Evolutionary conservation across 306 rosid genomes (phyloP), one percentile per base, ranked within the genome.

Genomic region (Cicer judaicum): DNA sequence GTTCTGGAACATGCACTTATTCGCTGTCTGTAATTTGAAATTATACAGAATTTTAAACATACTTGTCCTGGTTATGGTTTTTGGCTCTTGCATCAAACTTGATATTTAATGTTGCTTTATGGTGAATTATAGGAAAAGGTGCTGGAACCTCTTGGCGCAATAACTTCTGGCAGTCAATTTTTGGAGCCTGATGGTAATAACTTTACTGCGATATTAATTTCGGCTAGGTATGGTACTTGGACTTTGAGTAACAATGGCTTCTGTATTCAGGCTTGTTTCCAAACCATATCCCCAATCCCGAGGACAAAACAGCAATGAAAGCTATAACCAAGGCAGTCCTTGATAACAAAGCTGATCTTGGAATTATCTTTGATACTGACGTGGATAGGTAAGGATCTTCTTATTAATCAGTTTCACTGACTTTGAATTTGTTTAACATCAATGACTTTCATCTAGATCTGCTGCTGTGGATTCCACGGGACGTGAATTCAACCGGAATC

Each of bases 141-240:
- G 79, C 94, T 93, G 74, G 96, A 88, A 83, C 98, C 98, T 62
- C 86, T 93, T 44, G 98, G 98, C 64, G 96, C 96, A 57, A 87
- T 84, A 78, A 89, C 98, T 57, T 61, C 85, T 70, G 98, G 98
- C 57, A 93, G 98, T 80, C 97, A 93, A 84, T 91, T 91, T 89
- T 87, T 93, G 96, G 97, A 93, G 96, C 98, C 98, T 5, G 94
- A 93, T 83, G 98, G 98, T 93, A 91, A 78, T 80, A 64, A 66
- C 81, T 72, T 80, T 73, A 29, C 55, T 61, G 38, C 3, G 69
- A 80, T 44, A 74, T 54, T 74, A 49, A 29, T 75, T 63, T 75
- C 10, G 46, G 64, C 62, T 64, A 10, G 53, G 40, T 68, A n/a
- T 77, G 55, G 14, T 75, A 40, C 21, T 52, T 44, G 68, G 40